Conservation (phyloP, 257 asterid genomes). For the Thymus mandschuricus region DNA sequence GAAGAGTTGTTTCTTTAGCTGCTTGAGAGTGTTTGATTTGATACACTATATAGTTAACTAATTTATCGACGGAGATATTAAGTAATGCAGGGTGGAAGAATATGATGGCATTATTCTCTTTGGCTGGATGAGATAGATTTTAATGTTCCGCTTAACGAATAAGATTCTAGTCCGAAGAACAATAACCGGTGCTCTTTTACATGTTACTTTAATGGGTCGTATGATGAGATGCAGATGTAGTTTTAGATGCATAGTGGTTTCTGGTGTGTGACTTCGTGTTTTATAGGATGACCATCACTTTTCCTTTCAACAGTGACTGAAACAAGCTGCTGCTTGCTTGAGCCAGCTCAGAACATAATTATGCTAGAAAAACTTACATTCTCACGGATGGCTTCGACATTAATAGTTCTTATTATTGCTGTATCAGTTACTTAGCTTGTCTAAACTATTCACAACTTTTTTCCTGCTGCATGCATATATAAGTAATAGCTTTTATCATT, state of each 20-base stretch:
- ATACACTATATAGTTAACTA: neutral
- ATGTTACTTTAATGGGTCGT: slow-evolving; percentile 9
- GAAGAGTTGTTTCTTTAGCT: neutral
- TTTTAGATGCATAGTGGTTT: slow-evolving; percentile 12
- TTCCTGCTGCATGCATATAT: neutral
- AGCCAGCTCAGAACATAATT: slow-evolving; percentile 8
- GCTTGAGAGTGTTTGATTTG: neutral
- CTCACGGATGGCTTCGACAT: slow-evolving; percentile 2
- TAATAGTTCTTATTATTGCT: slow-evolving; percentile 19
- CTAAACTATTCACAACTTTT: neutral
- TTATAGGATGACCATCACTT: neutral
- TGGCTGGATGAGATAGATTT: neutral
- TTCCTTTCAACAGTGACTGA: neutral
- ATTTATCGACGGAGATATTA: neutral
- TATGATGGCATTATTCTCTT: slow-evolving; percentile 13
- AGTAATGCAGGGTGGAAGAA: slow-evolving; percentile 6
- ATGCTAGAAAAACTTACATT: slow-evolving; percentile 5
- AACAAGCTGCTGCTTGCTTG: slow-evolving; percentile 12
- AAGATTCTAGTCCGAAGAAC: neutral
- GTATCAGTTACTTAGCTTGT: neutral
- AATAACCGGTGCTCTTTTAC: neutral
- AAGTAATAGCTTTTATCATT: slow-evolving; percentile 3
- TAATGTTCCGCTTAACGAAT: neutral
- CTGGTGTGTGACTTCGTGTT: slow-evolving; percentile 1
- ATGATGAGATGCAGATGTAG: neutral